Evolutionary conservation across 352 stramenopile genomes (phyloP), one percentile per base, ranked within the genome.

Genomic region (Pythium myriotylum): DNA sequence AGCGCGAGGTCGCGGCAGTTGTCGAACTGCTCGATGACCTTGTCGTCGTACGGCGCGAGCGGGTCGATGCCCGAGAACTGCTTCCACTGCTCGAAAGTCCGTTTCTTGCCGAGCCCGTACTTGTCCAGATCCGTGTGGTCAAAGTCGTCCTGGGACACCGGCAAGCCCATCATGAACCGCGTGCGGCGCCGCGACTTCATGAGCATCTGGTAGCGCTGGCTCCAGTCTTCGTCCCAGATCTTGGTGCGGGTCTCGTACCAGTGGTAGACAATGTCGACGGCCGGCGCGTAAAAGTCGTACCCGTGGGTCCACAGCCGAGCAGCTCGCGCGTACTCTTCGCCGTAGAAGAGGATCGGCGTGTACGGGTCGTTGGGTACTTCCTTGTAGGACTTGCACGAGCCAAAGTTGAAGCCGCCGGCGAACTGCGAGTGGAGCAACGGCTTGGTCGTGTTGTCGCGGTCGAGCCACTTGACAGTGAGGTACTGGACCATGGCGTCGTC

Each of bases 371-470:
- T 89, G 23, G 80, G 83, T 51, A 92, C 75, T 45, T 86, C 74
- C 48, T 81, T 81, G 12, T 68, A 75, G 48, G 84, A 75, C 27
- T 66, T 72, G 66, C 83, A 89, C 33, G 71, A 71, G 49, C 80
- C 80, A 67, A 92, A 92, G 59, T 89, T 90, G 73, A 92, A 92
- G 43, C 82, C 82, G 14, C 77, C 80, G 12, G 81, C 81, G n/a
- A 91, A 66, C 53, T 91, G 81, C 37, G 81, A 91, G 76, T 87
- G 85, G 41, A 91, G 56, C 1, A 74, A 65, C 8, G 81, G 79
- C 73, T 84, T 87, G 23, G 77, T 73, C 19, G 72, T 81, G 32
- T 81, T 58, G 56, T 79, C 83, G 68, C 84, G 86, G 50, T 81
- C 43, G 39, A 88, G 72, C 77, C 74, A 87, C 43, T 77, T 81